Conservation (phyloP, 2,329 filamentous ascomycete genomes). For the Colletotrichum acutatum region DNA sequence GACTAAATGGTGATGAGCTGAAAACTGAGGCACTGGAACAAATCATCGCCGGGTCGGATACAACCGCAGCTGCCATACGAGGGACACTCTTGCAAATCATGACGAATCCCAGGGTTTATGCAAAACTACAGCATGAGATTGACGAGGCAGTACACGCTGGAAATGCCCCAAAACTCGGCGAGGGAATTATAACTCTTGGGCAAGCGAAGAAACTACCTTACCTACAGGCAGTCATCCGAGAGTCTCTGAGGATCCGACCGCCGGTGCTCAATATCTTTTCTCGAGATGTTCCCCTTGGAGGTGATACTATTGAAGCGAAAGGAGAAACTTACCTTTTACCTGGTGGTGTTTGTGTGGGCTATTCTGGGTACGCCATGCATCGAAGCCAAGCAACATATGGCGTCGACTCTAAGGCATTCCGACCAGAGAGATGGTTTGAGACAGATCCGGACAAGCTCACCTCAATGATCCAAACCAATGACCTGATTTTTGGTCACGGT, state of each 20-base stretch:
- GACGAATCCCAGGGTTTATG: slow-evolving; percentile 55
- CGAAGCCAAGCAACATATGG: slow-evolving; percentile 67
- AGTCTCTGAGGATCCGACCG: slow-evolving; percentile 46
- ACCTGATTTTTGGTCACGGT: slow-evolving; percentile 32
- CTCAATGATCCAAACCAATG: slow-evolving; percentile 26
- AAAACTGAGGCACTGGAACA: slow-evolving; percentile 44
- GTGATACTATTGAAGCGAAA: slow-evolving; percentile 27
- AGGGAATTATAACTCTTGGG: slow-evolving; percentile 36
- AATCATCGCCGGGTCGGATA: slow-evolving; percentile 64
- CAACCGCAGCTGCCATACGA: slow-evolving; percentile 61
- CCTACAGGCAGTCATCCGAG: slow-evolving; percentile 50
- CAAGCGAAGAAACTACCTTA: slow-evolving; percentile 49
- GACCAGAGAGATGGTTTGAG: slow-evolving; percentile 66
- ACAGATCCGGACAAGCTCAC: slow-evolving; percentile 48
- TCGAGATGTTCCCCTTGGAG: slow-evolving; percentile 39
- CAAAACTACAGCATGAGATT: slow-evolving; percentile 57
- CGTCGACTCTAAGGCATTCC: slow-evolving; percentile 62
- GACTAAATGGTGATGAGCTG: slow-evolving; percentile 40
- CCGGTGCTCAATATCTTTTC: slow-evolving; percentile 40
- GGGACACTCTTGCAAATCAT: slow-evolving; percentile 58
- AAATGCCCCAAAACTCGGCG: slow-evolving; percentile 38
- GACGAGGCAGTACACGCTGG: slow-evolving; percentile 39
- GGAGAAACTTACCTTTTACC: slow-evolving; percentile 51
- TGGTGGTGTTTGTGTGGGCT: slow-evolving; percentile 68
- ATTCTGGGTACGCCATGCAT: slow-evolving; percentile 71